Evolutionary conservation across 805 yeast species (phyloP), one percentile per base, ranked within the genome.

Genomic region (Ogataea trehaloabstinens): DNA sequence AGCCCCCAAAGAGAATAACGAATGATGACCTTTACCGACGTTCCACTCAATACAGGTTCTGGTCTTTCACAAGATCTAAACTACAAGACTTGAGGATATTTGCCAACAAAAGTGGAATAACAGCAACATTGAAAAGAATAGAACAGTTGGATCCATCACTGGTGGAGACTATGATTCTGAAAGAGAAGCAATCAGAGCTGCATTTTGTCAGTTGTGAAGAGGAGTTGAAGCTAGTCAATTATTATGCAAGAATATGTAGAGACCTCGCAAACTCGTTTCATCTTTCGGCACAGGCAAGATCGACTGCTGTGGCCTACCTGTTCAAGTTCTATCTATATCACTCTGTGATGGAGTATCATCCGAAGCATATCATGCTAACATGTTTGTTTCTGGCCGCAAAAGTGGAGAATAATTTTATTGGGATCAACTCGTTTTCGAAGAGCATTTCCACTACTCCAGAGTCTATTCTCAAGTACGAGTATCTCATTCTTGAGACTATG

Each of bases 341-440:
- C 58, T 81, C 91, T 19, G 91, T 85, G 19, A 81, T 89, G 88
- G 89, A 88, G 48, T 78, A 76, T 52, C 93, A 87, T 53, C 99
- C 99, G 8, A 85, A 86, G 54, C 75, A 80, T 42, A 72, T 93
- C 15, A 71, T 93, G 63, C 74, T 79, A 38, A 83, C 95, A 2
- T 83, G 95, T 46, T 74, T 93, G 10, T 93, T 89, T 58, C 67
- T 93, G 24, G 96, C 97, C 5, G 90, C 96, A 30, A 93, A 93
- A 62, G 78, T 90, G 13, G 99, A 93, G 55, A 91, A 93, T 63
- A 82, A 78, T 59, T 91, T 90, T 63, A 83, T 93, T 21, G 78
- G 95, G 19, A 85, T 91, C 43, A 83, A 84, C 30, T 74, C 85
- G 8, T 90, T 91, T 57, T 80, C 86, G 39, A 74, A 76, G 39